Evolutionary conservation across 495 filamentous ascomycete species (phyloP), one percentile per base, ranked within the genome.

Genomic region (Lasiosphaeriaceae sp.): DNA sequence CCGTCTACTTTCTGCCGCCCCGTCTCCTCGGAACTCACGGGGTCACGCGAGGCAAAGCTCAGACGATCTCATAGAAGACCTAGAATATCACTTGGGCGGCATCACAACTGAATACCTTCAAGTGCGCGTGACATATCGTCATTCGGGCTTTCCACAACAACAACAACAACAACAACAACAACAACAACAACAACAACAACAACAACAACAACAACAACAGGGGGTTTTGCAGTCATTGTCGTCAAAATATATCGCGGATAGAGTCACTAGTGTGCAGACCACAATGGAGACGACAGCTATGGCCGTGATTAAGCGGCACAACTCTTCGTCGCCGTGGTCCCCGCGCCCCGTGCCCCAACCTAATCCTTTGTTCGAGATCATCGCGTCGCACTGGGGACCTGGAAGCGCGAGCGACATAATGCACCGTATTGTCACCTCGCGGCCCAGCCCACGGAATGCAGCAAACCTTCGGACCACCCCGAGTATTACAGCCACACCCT

Each of bases 51-150:
- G 66, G 44, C 69, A 66, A 59, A 71, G 59, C 45, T 74, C 80
- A 2, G 74, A 78, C 26, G 71, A 75, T 37, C 69, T 83, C 12
- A 78, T 83, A 2, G 70, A 78, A 26, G 76, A 80, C 49, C 67
- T 83, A 17, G 77, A 82, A 50, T 64, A 61, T 22, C 69, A 78
- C 37, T 67, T 83, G 3, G 78, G 79, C n/a, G 65, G 66, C 35
- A 63, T 63, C 9, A 54, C 54, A 45, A 70, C 60, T 1, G 63
- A 74, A 22, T 82, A 77, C 52, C 45, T 81, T n/a, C 71, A 68
- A n/a, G 68, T 81, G 19, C 65, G 71, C 17, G 37, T 83, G 4
- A 67, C 59, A 5, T 83, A 81, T 47, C 67, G 68, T 1, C 78
- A 82, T 58, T 80, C 80, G 0, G 78, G 66, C 2, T 81, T 83